phyloP scores from a whole-genome alignment of 164 flowering plant species.

The Liquidambar formosana region DNA sequence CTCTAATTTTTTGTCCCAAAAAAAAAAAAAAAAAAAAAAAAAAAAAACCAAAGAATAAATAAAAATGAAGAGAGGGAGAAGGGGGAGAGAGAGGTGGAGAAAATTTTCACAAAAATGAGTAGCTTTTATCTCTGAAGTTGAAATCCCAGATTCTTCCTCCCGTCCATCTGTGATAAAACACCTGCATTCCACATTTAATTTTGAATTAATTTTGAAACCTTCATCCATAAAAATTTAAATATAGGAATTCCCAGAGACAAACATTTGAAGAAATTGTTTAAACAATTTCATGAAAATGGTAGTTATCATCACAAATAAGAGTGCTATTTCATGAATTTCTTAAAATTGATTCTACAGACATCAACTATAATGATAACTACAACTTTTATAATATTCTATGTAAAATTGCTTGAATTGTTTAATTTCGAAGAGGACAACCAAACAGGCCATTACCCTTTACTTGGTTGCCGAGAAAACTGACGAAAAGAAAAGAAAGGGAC shows the following conservation, averaged over 20 bases:
- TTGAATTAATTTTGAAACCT: not conserved
- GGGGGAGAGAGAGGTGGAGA: no score
- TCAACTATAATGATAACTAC: no score
- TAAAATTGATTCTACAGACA: no score
- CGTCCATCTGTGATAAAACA: not conserved
- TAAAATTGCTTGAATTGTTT: no score
- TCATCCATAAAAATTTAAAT: no score
- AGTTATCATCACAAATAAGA: no score
- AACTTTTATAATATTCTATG: no score
- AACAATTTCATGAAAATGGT: no score
- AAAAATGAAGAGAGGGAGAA: no score
- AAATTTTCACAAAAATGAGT: not conserved
- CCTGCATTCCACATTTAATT: slow-evolving; percentile 15
- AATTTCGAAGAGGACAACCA: no score
- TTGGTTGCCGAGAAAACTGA: not conserved
- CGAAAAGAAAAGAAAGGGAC: not conserved
- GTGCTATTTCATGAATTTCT: no score
- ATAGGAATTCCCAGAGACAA: not conserved
- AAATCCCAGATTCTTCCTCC: slow-evolving; percentile 21
- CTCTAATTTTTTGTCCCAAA: not conserved
- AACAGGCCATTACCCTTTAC: not conserved
- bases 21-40: not conserved
- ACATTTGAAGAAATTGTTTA: not conserved
- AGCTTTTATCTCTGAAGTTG: slow-evolving; percentile 12
- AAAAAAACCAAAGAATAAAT: no score